Evolutionary conservation across 163 green algal genomes (phyloP).

Genomic region (Scenedesmus sp.): DNA sequence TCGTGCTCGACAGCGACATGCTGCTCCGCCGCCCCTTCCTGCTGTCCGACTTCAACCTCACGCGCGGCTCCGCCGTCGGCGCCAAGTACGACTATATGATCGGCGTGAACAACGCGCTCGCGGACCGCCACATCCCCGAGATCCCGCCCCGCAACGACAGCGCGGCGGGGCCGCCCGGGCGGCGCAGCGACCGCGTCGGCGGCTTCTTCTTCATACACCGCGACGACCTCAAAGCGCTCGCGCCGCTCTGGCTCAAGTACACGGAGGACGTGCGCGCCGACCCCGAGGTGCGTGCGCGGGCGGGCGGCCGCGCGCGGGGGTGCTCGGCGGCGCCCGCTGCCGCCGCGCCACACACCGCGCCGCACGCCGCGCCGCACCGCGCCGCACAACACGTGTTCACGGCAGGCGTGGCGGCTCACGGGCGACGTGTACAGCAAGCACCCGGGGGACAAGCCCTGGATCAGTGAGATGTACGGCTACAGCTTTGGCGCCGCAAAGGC

Average conservation of each 20-base stretch:
- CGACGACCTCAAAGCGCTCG: constrained; percentile 80
- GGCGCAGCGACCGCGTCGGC: constrained; percentile 73
- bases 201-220: constrained; percentile 91
- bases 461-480: constrained; percentile 86
- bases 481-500: constrained; percentile 66
- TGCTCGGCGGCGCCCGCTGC: too few species aligned
- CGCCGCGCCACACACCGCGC: too few species aligned
- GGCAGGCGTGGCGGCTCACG: constrained; percentile 81
- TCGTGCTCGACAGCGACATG: constrained; percentile 83
- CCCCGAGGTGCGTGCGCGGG: constrained; percentile 70
- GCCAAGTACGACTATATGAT: constrained; percentile 88
- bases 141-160: constrained; percentile 76
- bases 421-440: constrained; percentile 89
- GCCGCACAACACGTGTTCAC: too few species aligned
- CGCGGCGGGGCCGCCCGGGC: constrained; percentile 62
- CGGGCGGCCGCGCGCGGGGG: too few species aligned
- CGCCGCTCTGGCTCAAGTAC: constrained; percentile 84
- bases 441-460: constrained; percentile 90
- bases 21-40: constrained; percentile 70
- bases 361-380: too few species aligned
- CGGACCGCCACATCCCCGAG: constrained; percentile 79
- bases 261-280: constrained; percentile 89
- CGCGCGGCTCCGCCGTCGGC: constrained; percentile 48
- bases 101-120: constrained; percentile 80
- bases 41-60: constrained; percentile 51